Conservation (phyloP, 345 rosid genomes). For the Corchorus olitorius region DNA sequence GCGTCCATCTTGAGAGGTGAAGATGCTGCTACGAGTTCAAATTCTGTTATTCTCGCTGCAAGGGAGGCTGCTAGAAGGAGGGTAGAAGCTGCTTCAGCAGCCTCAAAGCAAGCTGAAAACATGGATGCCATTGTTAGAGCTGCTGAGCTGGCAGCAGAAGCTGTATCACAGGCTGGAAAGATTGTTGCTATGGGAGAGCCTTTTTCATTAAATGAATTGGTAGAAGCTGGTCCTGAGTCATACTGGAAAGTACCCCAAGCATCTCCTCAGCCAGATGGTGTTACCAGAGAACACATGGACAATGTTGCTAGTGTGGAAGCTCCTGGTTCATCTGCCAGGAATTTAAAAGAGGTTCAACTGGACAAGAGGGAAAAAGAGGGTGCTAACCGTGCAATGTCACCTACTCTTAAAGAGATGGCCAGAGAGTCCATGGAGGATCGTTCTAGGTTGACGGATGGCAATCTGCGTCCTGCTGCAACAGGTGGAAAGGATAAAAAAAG, state of each 20-base stretch:
- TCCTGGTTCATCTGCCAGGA: constrained; percentile 30
- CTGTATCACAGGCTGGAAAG: constrained; percentile 92
- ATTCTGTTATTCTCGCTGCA: constrained; percentile 66
- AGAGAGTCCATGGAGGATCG: constrained; percentile 45
- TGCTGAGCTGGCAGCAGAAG: constrained; percentile 94
- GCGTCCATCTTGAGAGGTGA: constrained; percentile 60
- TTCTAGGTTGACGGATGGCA: constrained; percentile 42
- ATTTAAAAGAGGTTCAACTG: constrained; percentile 27
- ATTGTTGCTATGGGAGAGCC: constrained; percentile 86
- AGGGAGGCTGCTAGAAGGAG: constrained; percentile 84
- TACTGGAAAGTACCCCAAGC: constrained; percentile 60
- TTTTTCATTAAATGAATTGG: constrained; percentile 58
- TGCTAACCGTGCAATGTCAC: constrained; percentile 39
- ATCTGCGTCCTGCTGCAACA: constrained; percentile 37
- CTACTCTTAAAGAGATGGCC: constrained; percentile 33
- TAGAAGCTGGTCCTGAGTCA: constrained; percentile 74
- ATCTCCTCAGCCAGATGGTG: constrained; percentile 39
- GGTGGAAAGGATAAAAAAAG: constrained; percentile 46
- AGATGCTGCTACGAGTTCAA: constrained; percentile 51
- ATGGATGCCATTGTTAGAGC: constrained; percentile 89
- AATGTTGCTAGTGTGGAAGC: constrained; percentile 21
- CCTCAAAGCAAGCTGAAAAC: constrained; percentile 92
- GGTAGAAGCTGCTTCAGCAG: constrained; percentile 88
- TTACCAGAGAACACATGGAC: constrained; percentile 28
- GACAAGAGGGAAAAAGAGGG: constrained; percentile 39